phyloP scores from a whole-genome alignment of 2,329 filamentous ascomycete genomes.

The Didymella lethalis region DNA sequence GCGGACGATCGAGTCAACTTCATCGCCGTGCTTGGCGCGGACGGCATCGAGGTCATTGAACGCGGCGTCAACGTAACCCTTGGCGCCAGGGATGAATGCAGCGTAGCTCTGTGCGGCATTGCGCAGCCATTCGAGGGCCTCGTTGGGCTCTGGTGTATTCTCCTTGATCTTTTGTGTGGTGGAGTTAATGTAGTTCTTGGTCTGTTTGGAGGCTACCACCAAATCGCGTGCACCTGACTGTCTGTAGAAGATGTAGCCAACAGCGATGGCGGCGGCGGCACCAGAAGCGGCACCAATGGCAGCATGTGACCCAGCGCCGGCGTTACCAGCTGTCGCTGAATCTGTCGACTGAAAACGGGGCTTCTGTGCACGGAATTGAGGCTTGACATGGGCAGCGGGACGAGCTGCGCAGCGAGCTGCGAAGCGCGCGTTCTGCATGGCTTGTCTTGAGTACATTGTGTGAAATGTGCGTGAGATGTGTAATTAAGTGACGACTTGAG shows the following conservation, averaged over 20 bases:
- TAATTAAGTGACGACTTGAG: conserved; percentile 15
- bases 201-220: conserved; percentile 61
- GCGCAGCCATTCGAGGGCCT: conserved; percentile 71
- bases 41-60: conserved; percentile 77
- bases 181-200: conserved; percentile 67
- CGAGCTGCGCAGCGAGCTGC: conserved; percentile 42
- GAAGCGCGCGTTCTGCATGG: conserved; percentile 42
- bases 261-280: conserved; percentile 56
- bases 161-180: conserved; percentile 68
- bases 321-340: conserved; percentile 32
- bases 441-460: conserved; percentile 48
- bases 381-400: conserved; percentile 36
- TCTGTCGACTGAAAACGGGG: conserved; percentile 47
- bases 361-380: conserved; percentile 40
- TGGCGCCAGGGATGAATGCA: conserved; percentile 74
- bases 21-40: conserved; percentile 70
- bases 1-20: conserved; percentile 72
- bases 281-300: conserved; percentile 61
- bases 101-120: conserved; percentile 73
- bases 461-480: conserved; percentile 6
- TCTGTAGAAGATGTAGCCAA: conserved; percentile 62
- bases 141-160: conserved; percentile 69
- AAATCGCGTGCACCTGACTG: conserved; percentile 61
- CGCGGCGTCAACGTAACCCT: conserved; percentile 70
- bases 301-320: conserved; percentile 48